Evolutionary conservation across 306 rosid species (phyloP).

Genomic region (Fragaria nilgerrensis): DNA sequence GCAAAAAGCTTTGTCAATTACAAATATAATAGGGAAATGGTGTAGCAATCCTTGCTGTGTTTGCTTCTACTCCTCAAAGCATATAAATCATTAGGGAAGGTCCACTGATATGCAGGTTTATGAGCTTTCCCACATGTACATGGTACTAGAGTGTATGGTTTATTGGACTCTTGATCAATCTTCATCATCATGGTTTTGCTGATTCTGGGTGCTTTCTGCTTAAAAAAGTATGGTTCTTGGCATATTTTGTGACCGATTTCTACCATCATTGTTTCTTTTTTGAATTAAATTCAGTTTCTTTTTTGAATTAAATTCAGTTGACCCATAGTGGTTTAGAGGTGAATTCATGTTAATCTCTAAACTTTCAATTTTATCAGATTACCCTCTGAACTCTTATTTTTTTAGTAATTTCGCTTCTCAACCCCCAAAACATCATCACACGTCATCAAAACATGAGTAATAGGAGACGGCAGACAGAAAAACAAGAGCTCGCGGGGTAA

Average conservation of each 20-base stretch:
- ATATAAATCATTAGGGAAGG: conserved; percentile 48
- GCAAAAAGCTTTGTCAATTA: conserved; percentile 22
- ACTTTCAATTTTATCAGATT: too few species aligned
- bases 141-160: conserved; percentile 19
- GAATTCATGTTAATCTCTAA: too few species aligned
- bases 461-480: too few species aligned
- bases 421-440: too few species aligned
- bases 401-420: too few species aligned
- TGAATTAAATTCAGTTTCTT: too few species aligned
- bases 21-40: conserved; percentile 31
- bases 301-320: too few species aligned
- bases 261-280: conserved; percentile 31
- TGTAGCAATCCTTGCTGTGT: conserved; percentile 47
- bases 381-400: too few species aligned
- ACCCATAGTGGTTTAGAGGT: too few species aligned
- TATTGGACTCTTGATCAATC: conserved; percentile 28
- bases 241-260: conserved; percentile 26
- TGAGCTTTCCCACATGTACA: conserved; percentile 45
- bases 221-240: conserved; percentile 38
- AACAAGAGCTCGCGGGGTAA: too few species aligned
- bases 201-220: conserved; percentile 38
- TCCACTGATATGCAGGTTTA: conserved; percentile 42
- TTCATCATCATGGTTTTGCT: conserved; percentile 43
- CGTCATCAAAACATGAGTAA: too few species aligned
- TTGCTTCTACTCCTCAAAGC: conserved; percentile 48